Percentiles rank a stretch among this genome's conserved stretches.
These are phyloP conservation scores for Claviceps capensis DNA, from an alignment of 2,329 filamentous ascomycete genomes.

Conservation along the genomic window DNA sequence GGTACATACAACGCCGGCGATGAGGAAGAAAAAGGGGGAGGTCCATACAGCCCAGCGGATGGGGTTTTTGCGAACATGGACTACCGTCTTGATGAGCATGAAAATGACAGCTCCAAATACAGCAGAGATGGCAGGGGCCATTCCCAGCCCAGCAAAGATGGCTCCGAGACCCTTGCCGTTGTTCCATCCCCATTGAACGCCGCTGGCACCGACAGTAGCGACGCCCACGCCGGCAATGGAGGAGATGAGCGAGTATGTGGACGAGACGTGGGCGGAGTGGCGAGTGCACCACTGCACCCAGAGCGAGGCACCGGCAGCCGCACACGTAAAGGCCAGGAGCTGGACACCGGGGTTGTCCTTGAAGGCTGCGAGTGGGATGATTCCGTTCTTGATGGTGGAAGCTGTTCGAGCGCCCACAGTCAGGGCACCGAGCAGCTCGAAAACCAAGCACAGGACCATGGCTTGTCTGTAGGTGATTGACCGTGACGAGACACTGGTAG, in stretches of 20 bases:
- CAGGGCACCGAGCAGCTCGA: constrained; percentile 55
- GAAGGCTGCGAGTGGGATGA: constrained; percentile 49
- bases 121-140: constrained; percentile 53
- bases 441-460: constrained; percentile 51
- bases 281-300: constrained; percentile 75
- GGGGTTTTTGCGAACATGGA: constrained; percentile 59
- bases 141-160: constrained; percentile 53
- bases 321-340: constrained; percentile 53
- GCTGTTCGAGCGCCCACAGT: constrained; percentile 56
- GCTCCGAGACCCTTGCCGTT: constrained; percentile 51
- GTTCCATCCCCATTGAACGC: constrained; percentile 56
- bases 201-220: constrained; percentile 45
- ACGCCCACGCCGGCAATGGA: constrained; percentile 57
- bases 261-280: constrained; percentile 59
- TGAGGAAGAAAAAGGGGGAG: constrained; percentile 64
- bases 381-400: constrained; percentile 68
- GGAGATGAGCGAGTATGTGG: constrained; percentile 58
- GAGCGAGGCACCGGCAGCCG: constrained; percentile 47
- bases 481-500: constrained; percentile 44
- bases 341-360: constrained; percentile 48
- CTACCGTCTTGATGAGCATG: constrained; percentile 45
- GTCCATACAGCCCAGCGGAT: constrained; percentile 60
- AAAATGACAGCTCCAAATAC: constrained; percentile 55
- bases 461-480: constrained; percentile 56
- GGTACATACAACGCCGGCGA: constrained; percentile 60